Base-by-base conservation (phyloP, 192 early-diverging fungal genomes). In the Backusella australiensis region DNA sequence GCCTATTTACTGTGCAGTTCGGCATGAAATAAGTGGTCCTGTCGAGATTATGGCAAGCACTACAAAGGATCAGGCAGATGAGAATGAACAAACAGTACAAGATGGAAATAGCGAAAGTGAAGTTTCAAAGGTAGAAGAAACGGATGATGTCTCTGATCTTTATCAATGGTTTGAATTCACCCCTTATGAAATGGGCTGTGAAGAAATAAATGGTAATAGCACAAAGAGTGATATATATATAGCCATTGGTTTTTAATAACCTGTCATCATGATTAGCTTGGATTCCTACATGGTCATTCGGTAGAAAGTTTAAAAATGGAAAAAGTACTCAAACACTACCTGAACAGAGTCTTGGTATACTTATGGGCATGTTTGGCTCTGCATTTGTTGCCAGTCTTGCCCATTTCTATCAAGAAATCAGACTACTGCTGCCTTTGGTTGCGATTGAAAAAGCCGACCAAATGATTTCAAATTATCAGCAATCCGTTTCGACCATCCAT, bases 141-240 rank as follows among this genome's bases (percentile, higher is more conserved):
- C 39, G 9, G 6, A 78, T 6, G 75, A 81, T 21, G n/a, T 42
- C 3, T 34, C 70, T 75, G 87, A 85, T 73, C 78, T 85, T 69
- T 91, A 85, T 74, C 91, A 93, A 56, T 95, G 94, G 94, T 94
- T 94, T 78, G 94, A 95, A 69, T 84, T 94, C 69, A 92, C 86
- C 6, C 94, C 94, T 3, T 93, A 89, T 73, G 91, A 95, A 72
- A 80, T 94, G 67, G 94, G 94, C 49, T 91, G 90, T 74, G 91
- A 91, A 34, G 94, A 95, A 70, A 85, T 91, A 12, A 82, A 72
- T 56, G 90, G 89, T 91, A 78, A 67, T 67, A 0, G 2, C 26
- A 67, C 26, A 67, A 32, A 32, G 32, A 32, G 32, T 3, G 32
- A 32, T 32, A 32, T 32, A 32, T 39, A 39, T 9, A 39, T 6